Conservation (phyloP, 768 basidiomycete species). For the Suillus plorans region DNA sequence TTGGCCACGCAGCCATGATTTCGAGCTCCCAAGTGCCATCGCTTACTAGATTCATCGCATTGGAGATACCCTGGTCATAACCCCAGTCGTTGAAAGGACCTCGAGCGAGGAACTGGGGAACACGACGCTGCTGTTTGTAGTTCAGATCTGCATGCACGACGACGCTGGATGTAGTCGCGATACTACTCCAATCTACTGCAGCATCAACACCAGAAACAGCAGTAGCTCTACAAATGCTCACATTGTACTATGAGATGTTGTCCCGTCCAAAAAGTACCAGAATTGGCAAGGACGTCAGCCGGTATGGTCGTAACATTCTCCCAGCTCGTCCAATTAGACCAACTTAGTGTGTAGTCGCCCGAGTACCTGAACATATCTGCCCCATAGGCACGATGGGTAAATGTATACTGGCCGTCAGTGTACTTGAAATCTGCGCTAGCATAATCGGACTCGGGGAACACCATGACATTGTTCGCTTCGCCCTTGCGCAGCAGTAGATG, state of each 20-base stretch:
- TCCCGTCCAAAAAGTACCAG: conserved; percentile 70
- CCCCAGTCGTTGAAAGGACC: conserved; percentile 94
- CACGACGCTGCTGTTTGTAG: conserved; percentile 63
- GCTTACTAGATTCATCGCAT: conserved; percentile 62
- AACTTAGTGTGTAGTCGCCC: conserved; percentile 75
- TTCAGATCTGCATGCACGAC: conserved; percentile 78
- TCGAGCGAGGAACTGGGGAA: conserved; percentile 84
- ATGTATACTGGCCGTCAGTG: conserved; percentile 65
- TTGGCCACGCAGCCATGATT: conserved; percentile 90
- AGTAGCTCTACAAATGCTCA: conserved; percentile 34
- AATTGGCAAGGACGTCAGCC: conserved; percentile 47
- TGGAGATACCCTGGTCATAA: conserved; percentile 77
- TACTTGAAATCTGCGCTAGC: conserved; percentile 57
- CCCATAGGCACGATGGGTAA: conserved; percentile 80
- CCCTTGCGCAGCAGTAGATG: conserved; percentile 85
- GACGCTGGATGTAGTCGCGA: conserved; percentile 57
- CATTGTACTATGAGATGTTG: conserved; percentile 89
- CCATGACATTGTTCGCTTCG: conserved; percentile 68
- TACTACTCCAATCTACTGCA: conserved; percentile 72
- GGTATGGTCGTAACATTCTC: conserved; percentile 71
- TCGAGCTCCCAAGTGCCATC: conserved; percentile 82
- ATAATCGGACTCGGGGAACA: conserved; percentile 86
- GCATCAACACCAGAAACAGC: neutral
- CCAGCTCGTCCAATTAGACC: conserved; percentile 80
- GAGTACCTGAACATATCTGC: conserved; percentile 89